A percentile compares a stretch with the other conserved stretches of the same genome.
Conservation (phyloP, 2,329 filamentous ascomycete genomes). For the Venturia oleaginea region DNA sequence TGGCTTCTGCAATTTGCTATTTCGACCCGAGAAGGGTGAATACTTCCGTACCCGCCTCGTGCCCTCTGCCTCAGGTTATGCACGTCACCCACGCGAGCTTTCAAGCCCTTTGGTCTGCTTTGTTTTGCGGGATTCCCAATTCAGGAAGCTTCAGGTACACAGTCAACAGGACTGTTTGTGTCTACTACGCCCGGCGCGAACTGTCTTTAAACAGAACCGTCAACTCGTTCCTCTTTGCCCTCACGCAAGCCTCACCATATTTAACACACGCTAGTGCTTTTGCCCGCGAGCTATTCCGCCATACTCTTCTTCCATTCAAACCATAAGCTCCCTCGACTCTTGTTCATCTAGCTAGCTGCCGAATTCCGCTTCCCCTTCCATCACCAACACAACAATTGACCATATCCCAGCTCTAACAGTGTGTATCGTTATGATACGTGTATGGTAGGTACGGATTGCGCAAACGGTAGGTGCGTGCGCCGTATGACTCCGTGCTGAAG, state of each 20-base stretch:
- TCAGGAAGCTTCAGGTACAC: neutral
- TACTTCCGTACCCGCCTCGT: neutral
- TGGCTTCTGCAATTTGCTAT: constrained; percentile 4
- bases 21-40: neutral
- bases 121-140: neutral
- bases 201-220: neutral
- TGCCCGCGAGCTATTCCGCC: neutral
- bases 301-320: neutral
- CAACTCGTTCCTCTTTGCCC: neutral
- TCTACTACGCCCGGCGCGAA: neutral
- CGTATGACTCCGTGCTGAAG: neutral
- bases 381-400: neutral
- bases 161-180: neutral
- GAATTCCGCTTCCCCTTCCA: neutral
- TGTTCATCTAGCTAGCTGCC: neutral
- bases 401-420: neutral
- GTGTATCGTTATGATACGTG: neutral
- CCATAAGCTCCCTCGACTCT: neutral
- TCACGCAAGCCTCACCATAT: neutral
- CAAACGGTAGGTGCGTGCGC: constrained; percentile 3
- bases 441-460: neutral
- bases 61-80: neutral
- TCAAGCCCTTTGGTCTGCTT: neutral
- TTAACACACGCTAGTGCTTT: neutral
- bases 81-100: constrained; percentile 1